These are phyloP conservation scores for Poa pratensis DNA, from an alignment of 176 grass and related monocot species.

Conservation along the genomic window DNA sequence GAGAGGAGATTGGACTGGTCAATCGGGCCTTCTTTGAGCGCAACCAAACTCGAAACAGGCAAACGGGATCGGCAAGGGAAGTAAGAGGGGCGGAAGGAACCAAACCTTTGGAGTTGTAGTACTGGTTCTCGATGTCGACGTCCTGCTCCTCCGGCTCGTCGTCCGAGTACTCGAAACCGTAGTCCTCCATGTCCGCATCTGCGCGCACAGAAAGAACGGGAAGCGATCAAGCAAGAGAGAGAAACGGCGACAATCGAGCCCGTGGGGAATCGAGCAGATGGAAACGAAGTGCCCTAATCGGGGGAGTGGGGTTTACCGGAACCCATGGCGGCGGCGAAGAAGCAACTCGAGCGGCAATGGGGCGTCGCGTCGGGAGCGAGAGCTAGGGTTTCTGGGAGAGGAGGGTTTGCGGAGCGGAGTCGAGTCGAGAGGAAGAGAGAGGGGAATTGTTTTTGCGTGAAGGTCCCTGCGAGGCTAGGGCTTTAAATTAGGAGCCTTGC, in stretches of 20 bases:
- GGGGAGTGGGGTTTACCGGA: constrained; percentile 46
- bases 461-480: background rate
- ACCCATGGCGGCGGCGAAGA: constrained; percentile 49
- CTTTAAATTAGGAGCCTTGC: background rate
- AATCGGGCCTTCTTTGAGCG: background rate
- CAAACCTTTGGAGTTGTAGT: constrained; percentile 99
- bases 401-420: constrained; percentile 28
- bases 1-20: background rate
- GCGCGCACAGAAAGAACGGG: background rate
- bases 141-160: constrained; percentile 97
- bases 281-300: background rate
- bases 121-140: constrained; percentile 99
- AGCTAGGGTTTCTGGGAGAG: constrained; percentile 48
- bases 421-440: background rate
- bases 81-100: background rate
- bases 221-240: constrained; percentile 26
- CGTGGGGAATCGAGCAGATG: constrained; percentile 27
- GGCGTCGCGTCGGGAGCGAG: background rate
- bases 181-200: constrained; percentile 99
- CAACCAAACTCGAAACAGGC: background rate
- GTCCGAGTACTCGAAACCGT: constrained; percentile 98
- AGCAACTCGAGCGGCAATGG: constrained; percentile 2
- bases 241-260: background rate
- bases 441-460: background rate
- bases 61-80: background rate